These are phyloP conservation scores for Fusarium virguliforme DNA, from an alignment of 2,329 filamentous ascomycete species.

Conservation along the genomic window DNA sequence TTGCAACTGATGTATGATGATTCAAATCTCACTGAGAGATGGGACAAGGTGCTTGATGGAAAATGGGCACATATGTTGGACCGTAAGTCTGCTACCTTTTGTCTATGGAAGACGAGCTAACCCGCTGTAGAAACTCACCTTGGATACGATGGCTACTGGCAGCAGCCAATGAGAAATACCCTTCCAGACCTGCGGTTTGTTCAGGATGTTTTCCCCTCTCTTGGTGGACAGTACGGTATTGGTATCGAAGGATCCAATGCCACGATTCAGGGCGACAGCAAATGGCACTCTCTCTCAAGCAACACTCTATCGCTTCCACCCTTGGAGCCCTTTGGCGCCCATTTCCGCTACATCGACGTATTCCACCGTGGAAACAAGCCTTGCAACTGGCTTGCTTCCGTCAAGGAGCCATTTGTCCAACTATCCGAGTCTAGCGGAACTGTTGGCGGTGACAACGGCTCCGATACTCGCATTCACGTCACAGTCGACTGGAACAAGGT, in stretches of 20 bases:
- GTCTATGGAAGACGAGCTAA: neutral
- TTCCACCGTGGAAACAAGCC: slow-evolving; percentile 55
- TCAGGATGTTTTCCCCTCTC: slow-evolving; percentile 71
- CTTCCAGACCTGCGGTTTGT: slow-evolving; percentile 66
- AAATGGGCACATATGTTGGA: slow-evolving; percentile 43
- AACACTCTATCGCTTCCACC: slow-evolving; percentile 54
- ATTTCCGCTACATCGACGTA: slow-evolving; percentile 55
- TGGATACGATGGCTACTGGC: slow-evolving; percentile 71
- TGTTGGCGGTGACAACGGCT: slow-evolving; percentile 52
- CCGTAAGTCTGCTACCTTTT: slow-evolving; percentile 11
- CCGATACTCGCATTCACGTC: slow-evolving; percentile 53
- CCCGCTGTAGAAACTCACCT: slow-evolving; percentile 64
- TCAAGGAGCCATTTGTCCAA: slow-evolving; percentile 55
- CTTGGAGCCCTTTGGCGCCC: slow-evolving; percentile 54
- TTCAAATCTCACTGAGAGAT: slow-evolving; percentile 40
- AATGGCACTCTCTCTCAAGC: slow-evolving; percentile 68
- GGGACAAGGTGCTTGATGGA: slow-evolving; percentile 40
- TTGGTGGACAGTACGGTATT: slow-evolving; percentile 56
- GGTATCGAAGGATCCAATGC: slow-evolving; percentile 55
- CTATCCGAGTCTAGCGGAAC: slow-evolving; percentile 52
- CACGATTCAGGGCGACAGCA: slow-evolving; percentile 58
- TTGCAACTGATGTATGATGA: slow-evolving; percentile 42
- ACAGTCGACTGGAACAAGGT: slow-evolving; percentile 57
- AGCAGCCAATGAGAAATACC: slow-evolving; percentile 81
- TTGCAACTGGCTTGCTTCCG: slow-evolving; percentile 52